These are phyloP conservation scores for Cucurbita pepo DNA, from an alignment of 306 rosid species.

Conservation along the genomic window DNA sequence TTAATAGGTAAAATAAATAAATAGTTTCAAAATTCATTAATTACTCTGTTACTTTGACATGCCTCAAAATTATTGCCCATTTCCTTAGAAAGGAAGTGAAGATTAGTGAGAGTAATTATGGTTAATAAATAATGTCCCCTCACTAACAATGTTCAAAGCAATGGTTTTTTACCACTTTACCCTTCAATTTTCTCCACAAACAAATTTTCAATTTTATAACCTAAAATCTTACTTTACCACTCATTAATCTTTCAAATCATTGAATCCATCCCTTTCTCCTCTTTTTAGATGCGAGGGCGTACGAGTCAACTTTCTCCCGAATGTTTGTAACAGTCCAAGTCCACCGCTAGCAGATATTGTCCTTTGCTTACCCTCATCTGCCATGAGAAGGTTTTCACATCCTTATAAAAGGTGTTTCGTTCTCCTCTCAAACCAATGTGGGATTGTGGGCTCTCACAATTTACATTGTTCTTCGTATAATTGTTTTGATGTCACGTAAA, in stretches of 20 bases:
- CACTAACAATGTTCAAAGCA: background rate
- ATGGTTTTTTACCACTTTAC: background rate
- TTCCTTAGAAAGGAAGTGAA: background rate
- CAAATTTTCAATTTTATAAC: background rate
- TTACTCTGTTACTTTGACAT: background rate
- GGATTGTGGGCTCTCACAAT: too few relatives aligned
- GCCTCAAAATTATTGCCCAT: background rate
- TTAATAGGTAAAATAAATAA: too few relatives aligned
- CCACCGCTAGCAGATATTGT: too few relatives aligned
- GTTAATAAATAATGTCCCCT: background rate
- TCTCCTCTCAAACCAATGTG: too few relatives aligned
- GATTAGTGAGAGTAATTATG: conserved; percentile 1
- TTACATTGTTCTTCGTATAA: too few relatives aligned
- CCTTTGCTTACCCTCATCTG: too few relatives aligned
- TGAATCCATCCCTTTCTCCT: background rate
- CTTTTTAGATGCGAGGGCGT: background rate
- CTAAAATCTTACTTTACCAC: background rate
- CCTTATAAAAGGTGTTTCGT: too few relatives aligned
- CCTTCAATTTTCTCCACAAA: background rate
- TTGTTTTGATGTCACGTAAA: too few relatives aligned
- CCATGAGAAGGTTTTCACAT: too few relatives aligned
- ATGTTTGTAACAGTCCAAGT: too few relatives aligned
- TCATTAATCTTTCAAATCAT: background rate
- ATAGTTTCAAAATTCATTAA: background rate
- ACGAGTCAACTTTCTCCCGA: too few relatives aligned